Conservation (phyloP, 2,329 filamentous ascomycete genomes). For the Davidsoniella virescens region DNA sequence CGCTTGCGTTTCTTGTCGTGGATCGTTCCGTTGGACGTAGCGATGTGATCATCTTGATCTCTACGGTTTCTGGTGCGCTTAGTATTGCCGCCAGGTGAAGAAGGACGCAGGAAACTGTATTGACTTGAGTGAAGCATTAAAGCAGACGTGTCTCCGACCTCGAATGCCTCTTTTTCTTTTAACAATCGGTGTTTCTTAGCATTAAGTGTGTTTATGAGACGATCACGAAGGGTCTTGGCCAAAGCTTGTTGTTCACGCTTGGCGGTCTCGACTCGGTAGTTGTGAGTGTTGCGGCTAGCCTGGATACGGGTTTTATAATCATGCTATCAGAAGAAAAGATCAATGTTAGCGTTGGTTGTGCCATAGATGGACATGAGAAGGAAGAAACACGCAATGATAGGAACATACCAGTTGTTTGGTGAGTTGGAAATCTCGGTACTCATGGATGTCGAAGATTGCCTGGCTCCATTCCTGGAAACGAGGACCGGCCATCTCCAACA, state of each 20-base stretch:
- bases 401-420: slow-evolving; percentile 60
- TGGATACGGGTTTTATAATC: slow-evolving; percentile 47
- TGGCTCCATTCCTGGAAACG: slow-evolving; percentile 74
- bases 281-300: slow-evolving; percentile 41
- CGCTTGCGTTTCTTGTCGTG: slow-evolving; percentile 48
- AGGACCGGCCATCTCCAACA: slow-evolving; percentile 62
- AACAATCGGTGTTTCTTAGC: slow-evolving; percentile 48
- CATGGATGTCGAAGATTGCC: slow-evolving; percentile 73
- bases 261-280: slow-evolving; percentile 46
- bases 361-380: neutral
- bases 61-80: slow-evolving; percentile 48
- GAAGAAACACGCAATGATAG: neutral
- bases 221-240: slow-evolving; percentile 44
- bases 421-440: slow-evolving; percentile 71
- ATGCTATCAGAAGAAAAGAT: slow-evolving; percentile 25
- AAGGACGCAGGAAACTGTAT: slow-evolving; percentile 48
- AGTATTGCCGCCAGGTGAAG: slow-evolving; percentile 46
- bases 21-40: slow-evolving; percentile 22
- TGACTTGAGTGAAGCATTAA: slow-evolving; percentile 51
- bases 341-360: neutral
- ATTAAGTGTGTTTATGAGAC: slow-evolving; percentile 48
- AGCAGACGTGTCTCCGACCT: slow-evolving; percentile 50
- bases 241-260: slow-evolving; percentile 44
- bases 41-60: slow-evolving; percentile 41
- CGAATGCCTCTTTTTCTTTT: slow-evolving; percentile 51